These are phyloP conservation scores for Aspergillus incahuasiensis DNA, from an alignment of 495 filamentous ascomycete species.

Conservation along the genomic window DNA sequence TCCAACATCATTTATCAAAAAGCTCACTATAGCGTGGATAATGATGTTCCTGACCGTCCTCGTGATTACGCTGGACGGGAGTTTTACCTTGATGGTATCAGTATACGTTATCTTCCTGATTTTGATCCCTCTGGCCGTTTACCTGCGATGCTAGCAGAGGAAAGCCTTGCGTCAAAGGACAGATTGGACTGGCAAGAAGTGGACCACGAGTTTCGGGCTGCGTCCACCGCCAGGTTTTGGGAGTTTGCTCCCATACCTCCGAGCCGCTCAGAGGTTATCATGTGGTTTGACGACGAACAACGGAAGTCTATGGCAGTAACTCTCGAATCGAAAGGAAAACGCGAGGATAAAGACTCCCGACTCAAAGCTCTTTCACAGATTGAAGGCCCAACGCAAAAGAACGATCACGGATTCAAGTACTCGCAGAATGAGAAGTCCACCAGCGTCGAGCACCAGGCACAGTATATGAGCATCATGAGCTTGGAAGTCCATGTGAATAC, in stretches of 20 bases:
- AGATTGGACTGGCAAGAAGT: constrained; percentile 44
- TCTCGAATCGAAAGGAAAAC: constrained; percentile 2
- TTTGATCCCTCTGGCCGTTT: constrained; percentile 67
- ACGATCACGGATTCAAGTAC: constrained; percentile 79
- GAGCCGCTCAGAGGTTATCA: constrained; percentile 60
- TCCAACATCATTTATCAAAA: constrained; percentile 73
- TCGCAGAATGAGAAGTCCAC: constrained; percentile 72
- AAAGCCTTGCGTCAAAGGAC: constrained; percentile 40
- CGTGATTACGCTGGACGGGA: constrained; percentile 87
- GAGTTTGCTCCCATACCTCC: constrained; percentile 58
- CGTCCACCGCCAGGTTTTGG: constrained; percentile 30
- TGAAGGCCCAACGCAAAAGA: constrained; percentile 82
- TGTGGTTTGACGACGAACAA: constrained; percentile 55
- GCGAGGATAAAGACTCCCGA: constrained; percentile 15
- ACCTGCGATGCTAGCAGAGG: constrained; percentile 51
- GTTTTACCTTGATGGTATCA: constrained; percentile 72
- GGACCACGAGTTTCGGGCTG: constrained; percentile 45
- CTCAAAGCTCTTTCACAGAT: constrained; percentile 69
- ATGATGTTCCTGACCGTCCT: constrained; percentile 72
- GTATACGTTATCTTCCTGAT: constrained; percentile 68
- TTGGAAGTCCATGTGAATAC: constrained; percentile 95
- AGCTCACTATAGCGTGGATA: constrained; percentile 81
- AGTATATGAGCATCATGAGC: constrained; percentile 97
- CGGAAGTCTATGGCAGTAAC: constrained; percentile 1
- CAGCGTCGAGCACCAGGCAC: constrained; percentile 76